phyloP scores from a whole-genome alignment of 345 rosid genomes.

The Corymbia maculata region DNA sequence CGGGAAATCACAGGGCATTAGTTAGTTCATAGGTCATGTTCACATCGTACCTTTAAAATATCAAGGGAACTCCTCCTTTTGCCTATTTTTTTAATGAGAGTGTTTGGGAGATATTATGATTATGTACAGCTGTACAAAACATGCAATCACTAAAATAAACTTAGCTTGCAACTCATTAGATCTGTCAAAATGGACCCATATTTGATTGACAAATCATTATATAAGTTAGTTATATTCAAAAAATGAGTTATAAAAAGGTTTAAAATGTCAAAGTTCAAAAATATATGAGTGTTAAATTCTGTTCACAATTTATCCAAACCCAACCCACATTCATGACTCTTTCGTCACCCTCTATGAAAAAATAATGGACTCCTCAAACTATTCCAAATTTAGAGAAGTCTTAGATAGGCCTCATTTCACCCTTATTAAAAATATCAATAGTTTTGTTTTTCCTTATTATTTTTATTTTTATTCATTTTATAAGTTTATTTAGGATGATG shows the following conservation, averaged over 20 bases:
- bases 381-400: too few relatives aligned
- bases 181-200: not conserved
- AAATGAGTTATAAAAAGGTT: too few relatives aligned
- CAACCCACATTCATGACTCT: not conserved
- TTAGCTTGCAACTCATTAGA: not conserved
- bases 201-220: too few relatives aligned
- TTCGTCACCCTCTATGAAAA: not conserved
- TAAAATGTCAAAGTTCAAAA: not conserved
- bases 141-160: not conserved
- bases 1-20: not conserved
- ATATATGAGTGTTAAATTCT: not conserved
- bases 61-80: not conserved
- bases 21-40: not conserved
- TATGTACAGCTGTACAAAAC: not conserved
- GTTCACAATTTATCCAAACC: too few relatives aligned
- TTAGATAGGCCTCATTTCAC: not conserved
- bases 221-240: too few relatives aligned
- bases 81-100: not conserved
- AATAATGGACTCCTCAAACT: rapidly evolving
- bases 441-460: not conserved
- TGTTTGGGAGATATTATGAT: not conserved
- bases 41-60: not conserved
- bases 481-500: too few relatives aligned
- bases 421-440: too few relatives aligned
- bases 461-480: too few relatives aligned